These are phyloP conservation scores for Coleophoma eucalyptorum DNA, from an alignment of 2,329 filamentous ascomycete species.

Conservation along the genomic window DNA sequence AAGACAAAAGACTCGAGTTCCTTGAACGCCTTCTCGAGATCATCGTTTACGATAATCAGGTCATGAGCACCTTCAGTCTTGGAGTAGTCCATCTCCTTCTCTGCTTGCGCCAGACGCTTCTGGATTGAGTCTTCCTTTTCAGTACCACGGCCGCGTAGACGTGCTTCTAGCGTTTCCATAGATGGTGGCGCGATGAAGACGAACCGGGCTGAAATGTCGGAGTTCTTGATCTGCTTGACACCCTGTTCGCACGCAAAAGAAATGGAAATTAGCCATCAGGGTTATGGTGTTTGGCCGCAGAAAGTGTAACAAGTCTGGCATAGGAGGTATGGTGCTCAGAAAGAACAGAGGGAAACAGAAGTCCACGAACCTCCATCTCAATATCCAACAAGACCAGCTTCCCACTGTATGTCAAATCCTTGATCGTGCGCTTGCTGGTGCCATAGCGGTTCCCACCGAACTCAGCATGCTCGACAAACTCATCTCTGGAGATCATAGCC, in stretches of 20 bases:
- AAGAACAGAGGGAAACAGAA: background rate
- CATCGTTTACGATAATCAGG: slow-evolving; percentile 62
- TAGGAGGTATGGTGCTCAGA: too few relatives aligned
- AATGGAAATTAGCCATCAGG: background rate
- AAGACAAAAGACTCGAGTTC: slow-evolving; percentile 49
- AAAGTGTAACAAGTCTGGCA: too few relatives aligned
- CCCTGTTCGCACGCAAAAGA: slow-evolving; percentile 43
- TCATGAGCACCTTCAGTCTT: slow-evolving; percentile 64
- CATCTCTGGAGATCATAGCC: slow-evolving; percentile 60
- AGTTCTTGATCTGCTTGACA: slow-evolving; percentile 87
- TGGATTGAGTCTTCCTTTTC: slow-evolving; percentile 70
- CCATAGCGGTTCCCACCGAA: slow-evolving; percentile 88
- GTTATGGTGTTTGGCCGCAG: too few relatives aligned
- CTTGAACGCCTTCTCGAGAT: slow-evolving; percentile 52
- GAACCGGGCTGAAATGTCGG: slow-evolving; percentile 71
- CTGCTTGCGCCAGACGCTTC: slow-evolving; percentile 68
- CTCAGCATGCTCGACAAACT: slow-evolving; percentile 80
- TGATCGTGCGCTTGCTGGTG: slow-evolving; percentile 75
- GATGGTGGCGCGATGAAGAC: slow-evolving; percentile 82
- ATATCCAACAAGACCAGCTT: slow-evolving; percentile 85
- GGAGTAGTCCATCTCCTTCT: slow-evolving; percentile 70
- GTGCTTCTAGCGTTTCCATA: slow-evolving; percentile 67
- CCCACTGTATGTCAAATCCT: slow-evolving; percentile 67
- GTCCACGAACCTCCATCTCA: slow-evolving; percentile 76
- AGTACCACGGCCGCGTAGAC: slow-evolving; percentile 72